phyloP scores from a whole-genome alignment of 2,329 filamentous ascomycete species.

The Sclerotinia trifoliorum region DNA sequence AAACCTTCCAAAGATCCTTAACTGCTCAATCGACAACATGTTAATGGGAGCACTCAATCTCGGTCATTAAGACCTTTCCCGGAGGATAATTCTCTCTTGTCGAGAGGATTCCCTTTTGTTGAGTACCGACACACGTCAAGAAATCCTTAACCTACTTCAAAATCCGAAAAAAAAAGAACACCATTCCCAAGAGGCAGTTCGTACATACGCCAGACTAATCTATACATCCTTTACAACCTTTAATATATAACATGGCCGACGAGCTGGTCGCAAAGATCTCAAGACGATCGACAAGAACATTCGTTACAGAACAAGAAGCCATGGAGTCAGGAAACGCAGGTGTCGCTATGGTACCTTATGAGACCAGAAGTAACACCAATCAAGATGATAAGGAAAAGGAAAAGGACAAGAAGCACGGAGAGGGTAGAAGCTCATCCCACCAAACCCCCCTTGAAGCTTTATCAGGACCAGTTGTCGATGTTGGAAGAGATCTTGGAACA shows the following conservation, averaged over 20 bases:
- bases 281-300: slow-evolving; percentile 30
- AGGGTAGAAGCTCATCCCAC: slow-evolving; percentile 20
- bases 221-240: background rate
- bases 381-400: slow-evolving; percentile 26
- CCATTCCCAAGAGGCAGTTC: background rate
- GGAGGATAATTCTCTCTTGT: slow-evolving; percentile 6
- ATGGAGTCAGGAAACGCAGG: slow-evolving; percentile 20
- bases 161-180: background rate
- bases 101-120: slow-evolving; percentile 2
- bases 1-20: background rate
- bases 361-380: slow-evolving; percentile 17
- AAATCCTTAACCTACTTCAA: background rate
- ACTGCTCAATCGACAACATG: background rate
- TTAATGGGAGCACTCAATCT: background rate
- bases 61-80: background rate
- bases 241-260: slow-evolving; percentile 25
- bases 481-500: slow-evolving; percentile 26
- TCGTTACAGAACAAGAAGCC: slow-evolving; percentile 27
- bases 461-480: slow-evolving; percentile 24
- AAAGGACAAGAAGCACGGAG: slow-evolving; percentile 19
- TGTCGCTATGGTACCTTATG: slow-evolving; percentile 2
- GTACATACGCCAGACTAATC: background rate
- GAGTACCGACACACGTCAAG: background rate
- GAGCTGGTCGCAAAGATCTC: slow-evolving; percentile 27
- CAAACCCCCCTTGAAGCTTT: slow-evolving; percentile 14